phyloP scores from a whole-genome alignment of 371 early-diverging fungal genomes.

The Apophysomyces ossiformis region DNA sequence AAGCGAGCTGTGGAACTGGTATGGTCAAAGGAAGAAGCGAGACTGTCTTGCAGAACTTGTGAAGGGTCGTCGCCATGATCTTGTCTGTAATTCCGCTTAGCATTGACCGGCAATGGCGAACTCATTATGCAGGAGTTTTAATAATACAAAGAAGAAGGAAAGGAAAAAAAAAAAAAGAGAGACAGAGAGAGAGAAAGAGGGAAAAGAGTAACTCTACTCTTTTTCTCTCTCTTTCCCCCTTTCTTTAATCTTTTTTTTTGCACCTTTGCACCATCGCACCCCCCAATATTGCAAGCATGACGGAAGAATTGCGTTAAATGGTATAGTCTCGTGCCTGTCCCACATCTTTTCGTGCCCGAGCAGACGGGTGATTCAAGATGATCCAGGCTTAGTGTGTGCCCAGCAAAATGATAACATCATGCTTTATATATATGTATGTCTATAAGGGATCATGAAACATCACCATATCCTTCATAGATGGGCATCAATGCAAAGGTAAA shows the following conservation, averaged over 20 bases:
- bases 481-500: conserved; percentile 56
- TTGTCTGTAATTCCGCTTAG: conserved; percentile 20
- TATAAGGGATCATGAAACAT: neutral
- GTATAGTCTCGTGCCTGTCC: neutral
- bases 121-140: conserved; percentile 20
- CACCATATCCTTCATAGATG: conserved; percentile 35
- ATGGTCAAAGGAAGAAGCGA: conserved; percentile 32
- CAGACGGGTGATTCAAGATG: no score
- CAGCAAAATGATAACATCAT: conserved; percentile 1
- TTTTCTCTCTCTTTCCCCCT: no score
- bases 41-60: conserved; percentile 18
- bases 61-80: conserved; percentile 7
- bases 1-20: conserved; percentile 28
- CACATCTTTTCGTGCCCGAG: no score
- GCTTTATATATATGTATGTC: conserved; percentile 3
- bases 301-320: conserved; percentile 9
- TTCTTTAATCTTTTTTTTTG: neutral
- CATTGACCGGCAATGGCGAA: conserved; percentile 36
- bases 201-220: neutral
- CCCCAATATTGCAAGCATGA: conserved; percentile 2
- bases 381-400: no score
- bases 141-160: conserved; percentile 2
- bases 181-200: neutral
- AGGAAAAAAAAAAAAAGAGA: conserved; percentile 14
- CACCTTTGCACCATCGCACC: conserved; percentile 1